Percentiles rank a stretch among this genome's conserved stretches.
Conservation (phyloP, 108 stramenopile species). For the Pseudonitzschia multiseries region DNA sequence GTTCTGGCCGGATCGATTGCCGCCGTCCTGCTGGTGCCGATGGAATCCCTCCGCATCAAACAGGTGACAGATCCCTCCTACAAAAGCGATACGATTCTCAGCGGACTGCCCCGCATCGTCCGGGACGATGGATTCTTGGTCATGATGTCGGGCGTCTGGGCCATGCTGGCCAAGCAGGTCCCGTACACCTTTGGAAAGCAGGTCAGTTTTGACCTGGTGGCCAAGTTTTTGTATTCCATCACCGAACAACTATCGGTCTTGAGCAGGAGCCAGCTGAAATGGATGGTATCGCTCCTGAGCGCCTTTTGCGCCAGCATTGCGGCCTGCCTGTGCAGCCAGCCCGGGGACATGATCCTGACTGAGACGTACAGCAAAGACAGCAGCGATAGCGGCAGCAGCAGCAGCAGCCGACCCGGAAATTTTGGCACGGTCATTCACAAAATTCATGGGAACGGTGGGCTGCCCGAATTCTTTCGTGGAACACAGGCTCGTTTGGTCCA, state of each 20-base stretch:
- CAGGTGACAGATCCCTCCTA: conserved; percentile 87
- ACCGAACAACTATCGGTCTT: not conserved
- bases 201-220: conserved; percentile 83
- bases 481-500: conserved; percentile 85
- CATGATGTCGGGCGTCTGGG: conserved; percentile 77
- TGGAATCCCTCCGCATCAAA: conserved; percentile 89
- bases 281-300: conserved; percentile 63
- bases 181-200: conserved; percentile 96
- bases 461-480: conserved; percentile 76
- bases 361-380: conserved; percentile 72
- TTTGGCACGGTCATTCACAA: conserved; percentile 34
- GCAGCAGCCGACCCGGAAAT: not conserved
- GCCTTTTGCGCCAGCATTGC: conserved; percentile 77
- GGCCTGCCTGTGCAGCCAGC: conserved; percentile 90
- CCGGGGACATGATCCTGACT: conserved; percentile 94
- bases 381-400: not conserved
- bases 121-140: conserved; percentile 68
- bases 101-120: conserved; percentile 59
- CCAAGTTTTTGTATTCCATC: conserved; percentile 57
- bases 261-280: conserved; percentile 39
- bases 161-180: conserved; percentile 94
- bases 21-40: conserved; percentile 83
- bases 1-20: conserved; percentile 89
- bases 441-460: conserved; percentile 24
- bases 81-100: conserved; percentile 51